A percentile compares a stretch with the other conserved stretches of the same genome.
Evolutionary conservation across 805 yeast genomes (phyloP).

Genomic region (Pichia kluyveri): DNA sequence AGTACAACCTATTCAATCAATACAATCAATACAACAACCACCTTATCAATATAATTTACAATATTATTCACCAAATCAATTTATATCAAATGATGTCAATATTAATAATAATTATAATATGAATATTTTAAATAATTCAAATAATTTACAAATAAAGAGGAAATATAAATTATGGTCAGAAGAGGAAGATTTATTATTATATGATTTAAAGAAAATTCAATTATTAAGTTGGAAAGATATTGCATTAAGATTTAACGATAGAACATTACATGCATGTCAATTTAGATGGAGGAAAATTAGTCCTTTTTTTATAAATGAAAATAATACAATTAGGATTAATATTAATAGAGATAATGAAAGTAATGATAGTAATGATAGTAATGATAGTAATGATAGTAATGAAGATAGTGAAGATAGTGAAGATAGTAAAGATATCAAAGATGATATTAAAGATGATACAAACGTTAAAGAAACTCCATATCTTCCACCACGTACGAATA

Average conservation of each 20-base stretch:
- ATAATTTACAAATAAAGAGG: not conserved
- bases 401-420: not conserved
- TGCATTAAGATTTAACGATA: constrained; percentile 6
- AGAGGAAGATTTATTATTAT: constrained; percentile 8
- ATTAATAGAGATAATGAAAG: not conserved
- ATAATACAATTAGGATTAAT: not conserved
- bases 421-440: not conserved
- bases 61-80: not conserved
- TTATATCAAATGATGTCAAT: not conserved
- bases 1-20: not conserved
- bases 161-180: constrained; percentile 11
- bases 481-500: not conserved
- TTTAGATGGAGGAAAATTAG: constrained; percentile 12
- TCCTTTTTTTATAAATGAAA: constrained; percentile 1
- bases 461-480: not conserved
- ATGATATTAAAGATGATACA: not conserved
- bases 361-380: not conserved
- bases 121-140: too few relatives aligned
- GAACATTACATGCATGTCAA: constrained; percentile 14
- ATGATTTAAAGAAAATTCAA: constrained; percentile 5
- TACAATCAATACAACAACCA: not conserved
- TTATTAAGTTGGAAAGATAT: constrained; percentile 11
- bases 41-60: not conserved
- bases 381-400: too few relatives aligned
- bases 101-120: too few relatives aligned